These are phyloP conservation scores for Hibiscus syriacus DNA, from an alignment of 345 rosid genomes.

Conservation along the genomic window DNA sequence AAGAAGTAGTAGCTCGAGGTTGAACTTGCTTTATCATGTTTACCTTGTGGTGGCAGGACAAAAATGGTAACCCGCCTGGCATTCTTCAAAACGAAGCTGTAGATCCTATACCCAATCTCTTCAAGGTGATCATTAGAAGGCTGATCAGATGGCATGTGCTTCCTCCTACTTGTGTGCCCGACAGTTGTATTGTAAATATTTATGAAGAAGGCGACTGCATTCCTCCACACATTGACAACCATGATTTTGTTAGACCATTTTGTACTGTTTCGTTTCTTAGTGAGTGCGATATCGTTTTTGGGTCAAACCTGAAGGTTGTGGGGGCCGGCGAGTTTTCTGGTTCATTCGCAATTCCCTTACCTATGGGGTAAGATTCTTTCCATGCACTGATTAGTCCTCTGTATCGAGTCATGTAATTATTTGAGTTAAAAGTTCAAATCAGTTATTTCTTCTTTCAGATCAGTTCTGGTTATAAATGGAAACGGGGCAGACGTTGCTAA, in stretches of 20 bases:
- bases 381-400: background rate
- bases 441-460: conserved; percentile 35
- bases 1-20: background rate
- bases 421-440: background rate
- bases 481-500: conserved; percentile 82
- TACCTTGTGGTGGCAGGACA: conserved; percentile 47
- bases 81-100: conserved; percentile 49
- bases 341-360: conserved; percentile 23
- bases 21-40: background rate
- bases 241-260: conserved; percentile 81
- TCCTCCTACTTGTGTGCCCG: conserved; percentile 84
- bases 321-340: conserved; percentile 76
- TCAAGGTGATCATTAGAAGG: conserved; percentile 77
- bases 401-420: background rate
- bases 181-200: conserved; percentile 87
- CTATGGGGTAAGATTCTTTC: conserved; percentile 60
- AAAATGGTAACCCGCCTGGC: conserved; percentile 80
- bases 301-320: conserved; percentile 40
- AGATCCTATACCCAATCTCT: conserved; percentile 72
- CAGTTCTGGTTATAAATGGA: conserved; percentile 81
- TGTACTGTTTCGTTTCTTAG: conserved; percentile 89
- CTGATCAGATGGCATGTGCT: conserved; percentile 76
- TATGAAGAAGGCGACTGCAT: conserved; percentile 71
- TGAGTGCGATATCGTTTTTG: conserved; percentile 69
- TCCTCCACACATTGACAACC: conserved; percentile 90